These are phyloP conservation scores for Stemphylium lycopersici DNA, from an alignment of 2,329 filamentous ascomycete genomes.

Conservation along the genomic window DNA sequence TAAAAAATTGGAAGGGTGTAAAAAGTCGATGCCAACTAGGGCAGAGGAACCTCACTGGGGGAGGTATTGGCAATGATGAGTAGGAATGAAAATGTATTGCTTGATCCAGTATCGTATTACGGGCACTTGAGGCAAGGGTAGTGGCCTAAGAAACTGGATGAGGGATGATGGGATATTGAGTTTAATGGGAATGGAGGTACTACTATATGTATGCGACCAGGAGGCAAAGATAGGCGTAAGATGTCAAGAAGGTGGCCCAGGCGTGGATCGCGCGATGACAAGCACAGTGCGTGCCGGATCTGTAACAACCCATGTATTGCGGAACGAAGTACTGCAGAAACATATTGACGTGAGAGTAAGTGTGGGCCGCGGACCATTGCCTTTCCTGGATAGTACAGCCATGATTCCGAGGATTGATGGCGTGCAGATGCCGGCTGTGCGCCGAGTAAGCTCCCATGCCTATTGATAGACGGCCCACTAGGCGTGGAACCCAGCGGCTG, in stretches of 20 bases:
- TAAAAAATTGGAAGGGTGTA: constrained; percentile 10
- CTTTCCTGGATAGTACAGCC: constrained; percentile 43
- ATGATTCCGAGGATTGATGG: constrained; percentile 44
- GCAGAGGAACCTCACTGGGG: constrained; percentile 8
- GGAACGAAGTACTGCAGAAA: constrained; percentile 49
- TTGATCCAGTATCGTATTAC: constrained; percentile 14
- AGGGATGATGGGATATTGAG: constrained; percentile 27
- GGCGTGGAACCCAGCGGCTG: constrained; percentile 40
- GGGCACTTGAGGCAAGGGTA: constrained; percentile 20
- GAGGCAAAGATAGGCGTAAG: constrained; percentile 31
- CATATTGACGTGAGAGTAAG: constrained; percentile 50
- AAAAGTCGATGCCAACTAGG: constrained; percentile 10
- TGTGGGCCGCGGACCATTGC: constrained; percentile 45
- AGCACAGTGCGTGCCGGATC: constrained; percentile 46
- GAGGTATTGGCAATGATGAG: constrained; percentile 1
- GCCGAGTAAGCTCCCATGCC: constrained; percentile 46
- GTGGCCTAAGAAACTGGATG: constrained; percentile 36
- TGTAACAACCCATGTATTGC: constrained; percentile 47
- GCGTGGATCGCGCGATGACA: constrained; percentile 47
- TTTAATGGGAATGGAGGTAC: constrained; percentile 31
- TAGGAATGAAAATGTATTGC: constrained; percentile 19
- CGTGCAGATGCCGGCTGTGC: constrained; percentile 41
- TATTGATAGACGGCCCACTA: constrained; percentile 49
- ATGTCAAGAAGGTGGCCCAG: constrained; percentile 33
- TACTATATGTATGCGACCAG: constrained; percentile 44